Evolutionary conservation across 225 moss, liverwort and hornwort species (phyloP).

Genomic region (Antitrichia curtipendula): DNA sequence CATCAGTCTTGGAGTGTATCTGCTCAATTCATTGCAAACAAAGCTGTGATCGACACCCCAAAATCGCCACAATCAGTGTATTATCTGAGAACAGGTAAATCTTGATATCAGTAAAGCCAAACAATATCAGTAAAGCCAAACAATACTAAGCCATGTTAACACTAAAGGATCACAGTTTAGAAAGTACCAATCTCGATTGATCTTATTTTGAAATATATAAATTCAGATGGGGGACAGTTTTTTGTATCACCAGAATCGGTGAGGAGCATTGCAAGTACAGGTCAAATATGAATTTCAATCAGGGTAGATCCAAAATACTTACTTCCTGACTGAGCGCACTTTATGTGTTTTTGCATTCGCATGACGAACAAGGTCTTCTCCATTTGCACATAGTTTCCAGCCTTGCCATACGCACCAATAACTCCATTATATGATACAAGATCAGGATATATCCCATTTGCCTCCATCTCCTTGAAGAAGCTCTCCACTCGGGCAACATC

Average conservation of each 20-base stretch:
- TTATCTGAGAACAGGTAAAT: not conserved
- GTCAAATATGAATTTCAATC: not conserved
- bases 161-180: not conserved
- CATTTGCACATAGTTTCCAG: constrained; percentile 58
- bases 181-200: not conserved
- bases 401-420: constrained; percentile 73
- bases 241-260: not conserved
- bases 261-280: not conserved
- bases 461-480: constrained; percentile 57
- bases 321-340: constrained; percentile 28
- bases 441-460: constrained; percentile 39
- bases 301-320: not conserved
- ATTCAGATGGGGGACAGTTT: not conserved
- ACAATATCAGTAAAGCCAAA: not conserved
- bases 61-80: not conserved
- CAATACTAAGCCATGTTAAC: not conserved
- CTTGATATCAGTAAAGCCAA: too few species aligned
- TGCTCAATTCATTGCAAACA: constrained; percentile 18
- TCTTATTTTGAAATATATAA: not conserved
- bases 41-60: constrained; percentile 10
- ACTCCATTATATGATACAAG: constrained; percentile 70
- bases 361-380: constrained; percentile 58
- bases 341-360: constrained; percentile 52
- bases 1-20: not conserved
- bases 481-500: constrained; percentile 33